A percentile compares a stretch with the other conserved stretches of the same genome.
These are phyloP conservation scores for Truncatella angustata DNA, from an alignment of 2,329 filamentous ascomycete species.

Conservation along the genomic window DNA sequence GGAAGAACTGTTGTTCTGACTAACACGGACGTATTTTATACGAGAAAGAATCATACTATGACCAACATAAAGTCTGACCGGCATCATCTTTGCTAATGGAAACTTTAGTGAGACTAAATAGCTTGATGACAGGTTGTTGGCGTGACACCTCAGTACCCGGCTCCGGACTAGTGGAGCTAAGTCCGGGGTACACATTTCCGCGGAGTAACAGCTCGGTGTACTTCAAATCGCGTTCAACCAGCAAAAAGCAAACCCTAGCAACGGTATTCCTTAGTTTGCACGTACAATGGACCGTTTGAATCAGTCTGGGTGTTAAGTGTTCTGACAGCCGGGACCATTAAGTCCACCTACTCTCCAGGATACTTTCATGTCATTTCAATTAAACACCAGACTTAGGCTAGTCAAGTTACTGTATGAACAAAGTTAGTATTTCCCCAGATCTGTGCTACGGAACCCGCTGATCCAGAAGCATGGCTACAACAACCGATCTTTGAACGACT, in stretches of 20 bases:
- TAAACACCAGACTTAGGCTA: too few relatives aligned
- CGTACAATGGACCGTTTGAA: too few relatives aligned
- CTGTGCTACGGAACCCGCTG: too few relatives aligned
- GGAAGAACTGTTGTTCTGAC: not conserved
- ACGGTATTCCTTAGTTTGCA: not conserved
- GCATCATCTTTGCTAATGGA: constrained; percentile 7
- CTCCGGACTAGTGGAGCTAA: constrained; percentile 1
- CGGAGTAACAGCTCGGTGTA: not conserved
- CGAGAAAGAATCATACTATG: not conserved
- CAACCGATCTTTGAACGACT: too few relatives aligned
- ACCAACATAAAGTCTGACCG: not conserved
- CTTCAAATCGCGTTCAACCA: not conserved
- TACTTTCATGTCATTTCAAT: too few relatives aligned
- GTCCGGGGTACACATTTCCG: constrained; percentile 1
- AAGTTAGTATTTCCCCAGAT: too few relatives aligned
- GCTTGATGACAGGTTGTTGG: too few relatives aligned
- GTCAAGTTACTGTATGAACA: too few relatives aligned
- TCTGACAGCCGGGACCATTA: too few relatives aligned
- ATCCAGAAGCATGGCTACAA: too few relatives aligned
- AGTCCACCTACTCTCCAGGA: too few relatives aligned
- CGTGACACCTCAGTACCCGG: not conserved
- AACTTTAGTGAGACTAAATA: not conserved
- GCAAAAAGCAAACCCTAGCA: not conserved
- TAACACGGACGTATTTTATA: not conserved
- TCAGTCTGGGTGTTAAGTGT: too few relatives aligned